A percentile compares a stretch with the other conserved stretches of the same genome.
phyloP scores from a whole-genome alignment of 2,329 filamentous ascomycete species.

The Elsinoe fawcettii region DNA sequence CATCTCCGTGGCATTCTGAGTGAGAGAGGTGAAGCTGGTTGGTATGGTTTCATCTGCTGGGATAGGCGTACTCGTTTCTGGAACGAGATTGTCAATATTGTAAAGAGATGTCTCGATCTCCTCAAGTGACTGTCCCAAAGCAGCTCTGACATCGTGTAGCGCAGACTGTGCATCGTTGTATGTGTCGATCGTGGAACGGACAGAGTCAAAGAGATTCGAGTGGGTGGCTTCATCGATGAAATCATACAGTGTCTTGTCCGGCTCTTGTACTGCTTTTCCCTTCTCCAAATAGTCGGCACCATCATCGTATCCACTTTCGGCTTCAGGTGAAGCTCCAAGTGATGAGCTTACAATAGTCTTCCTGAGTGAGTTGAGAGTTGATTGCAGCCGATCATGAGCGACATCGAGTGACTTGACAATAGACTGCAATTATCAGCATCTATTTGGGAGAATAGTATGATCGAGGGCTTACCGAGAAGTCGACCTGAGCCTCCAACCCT shows the following conservation, averaged over 20 bases:
- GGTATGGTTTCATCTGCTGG: slow-evolving; percentile 35
- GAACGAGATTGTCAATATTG: neutral
- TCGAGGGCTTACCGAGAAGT: slow-evolving; percentile 36
- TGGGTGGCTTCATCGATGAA: slow-evolving; percentile 70
- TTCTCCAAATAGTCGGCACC: neutral
- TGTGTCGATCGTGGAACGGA: slow-evolving; percentile 64
- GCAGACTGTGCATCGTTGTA: slow-evolving; percentile 60
- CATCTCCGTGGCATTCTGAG: slow-evolving; percentile 72
- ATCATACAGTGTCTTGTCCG: slow-evolving; percentile 58
- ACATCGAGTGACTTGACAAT: slow-evolving; percentile 59
- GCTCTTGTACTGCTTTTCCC: slow-evolving; percentile 22
- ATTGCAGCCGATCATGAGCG: slow-evolving; percentile 56
- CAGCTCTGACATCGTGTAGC: slow-evolving; percentile 47
- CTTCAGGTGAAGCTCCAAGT: slow-evolving; percentile 49
- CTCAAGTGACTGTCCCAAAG: slow-evolving; percentile 68
- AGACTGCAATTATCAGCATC: slow-evolving; percentile 27
- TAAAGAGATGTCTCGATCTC: slow-evolving; percentile 36
- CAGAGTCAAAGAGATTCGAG: slow-evolving; percentile 54
- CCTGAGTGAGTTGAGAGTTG: slow-evolving; percentile 58
- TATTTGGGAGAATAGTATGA: neutral
- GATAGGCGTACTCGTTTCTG: slow-evolving; percentile 28
- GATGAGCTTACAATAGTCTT: slow-evolving; percentile 56
- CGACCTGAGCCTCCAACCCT: slow-evolving; percentile 35
- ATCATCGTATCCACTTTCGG: slow-evolving; percentile 36
- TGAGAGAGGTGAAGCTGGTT: slow-evolving; percentile 47